Base-by-base conservation (phyloP, 768 basidiomycete genomes). In the Antrodiella citrinella region DNA sequence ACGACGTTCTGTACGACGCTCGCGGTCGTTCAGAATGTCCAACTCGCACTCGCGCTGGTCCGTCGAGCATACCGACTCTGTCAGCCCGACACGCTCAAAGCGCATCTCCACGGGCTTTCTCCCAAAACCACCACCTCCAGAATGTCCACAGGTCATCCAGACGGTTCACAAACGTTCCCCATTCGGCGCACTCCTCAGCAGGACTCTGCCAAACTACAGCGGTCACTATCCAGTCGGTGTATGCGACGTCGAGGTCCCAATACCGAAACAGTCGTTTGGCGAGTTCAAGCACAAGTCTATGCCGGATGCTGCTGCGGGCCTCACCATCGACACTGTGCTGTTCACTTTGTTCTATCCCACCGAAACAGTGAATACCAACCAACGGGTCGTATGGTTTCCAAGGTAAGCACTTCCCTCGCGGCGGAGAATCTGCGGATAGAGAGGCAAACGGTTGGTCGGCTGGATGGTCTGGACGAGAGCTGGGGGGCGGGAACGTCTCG, bases 261-360 rank as follows among this genome's bases (percentile, higher is more conserved):
- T 66, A 35, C 53, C 51, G n/a, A 26, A 48, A 13, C 56, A 59
- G 45, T 58, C 57, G 0, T 64, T 65, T 51, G 59, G 63, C 23
- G 53, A 56, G 5, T 63, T 66, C 54, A 60, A 48, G 24, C 65
- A 61, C 51, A 55, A 59, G 38, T 52, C 45, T 4, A 58, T 62
- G 51, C 51, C 55, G 0, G 39, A 59, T 11, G 53, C 56, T 5
- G 49, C 59, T 19, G 55, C 58, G 2, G 65, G 64, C 5, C 57
- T 70, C 24, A 52, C 57, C 2, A 57, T 66, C 19, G 59, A 68
- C 40, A 59, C 63, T 18, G 51, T 68, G 43, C 48, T 62, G 48
- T 67, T 68, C 43, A 60, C 62, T 2, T 51, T 67, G 11, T 69
- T 67, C 51, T 67, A 67, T 48, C 66, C 67, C 42, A 48, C 61